Evolutionary conservation across 2,329 filamentous ascomycete genomes (phyloP), one percentile per base, ranked within the genome.

Genomic region (Arthrobotrys megalospora): DNA sequence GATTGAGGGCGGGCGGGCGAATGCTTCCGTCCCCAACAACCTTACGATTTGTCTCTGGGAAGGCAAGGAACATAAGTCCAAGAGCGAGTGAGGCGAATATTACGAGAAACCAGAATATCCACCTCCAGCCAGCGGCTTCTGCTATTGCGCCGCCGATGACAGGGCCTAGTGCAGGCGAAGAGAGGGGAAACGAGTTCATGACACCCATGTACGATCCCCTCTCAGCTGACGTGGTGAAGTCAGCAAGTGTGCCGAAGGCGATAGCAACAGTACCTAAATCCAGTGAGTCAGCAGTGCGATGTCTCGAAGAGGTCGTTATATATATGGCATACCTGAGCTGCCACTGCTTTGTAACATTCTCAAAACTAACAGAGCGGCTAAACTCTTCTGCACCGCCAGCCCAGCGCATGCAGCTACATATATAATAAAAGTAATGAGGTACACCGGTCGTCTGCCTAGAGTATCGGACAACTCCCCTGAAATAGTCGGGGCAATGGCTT

Each of bases 151-250:
- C 91, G 12, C 91, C 91, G 2, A 92, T 84, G 0, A 91, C 86
- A 0, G 91, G 90, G 0, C 89, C 87, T 3, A 89, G 69, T 0
- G 88, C 79, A 3, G 79, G 79, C 0, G 76, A 85, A 6, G 92
- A 82, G 2, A 90, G 89, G 67, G 88, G 85, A 14, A 88, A 90
- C 3, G 86, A 86, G 36, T 87, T 88, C n/a, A 90, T 88, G 76
- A 90, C 88, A 63, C 89, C 91, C 85, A 94, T 91, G 82, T 92
- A 94, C 70, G 87, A 88, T 1, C 92, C 93, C 80, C 93, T 86
- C 83, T 95, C 91, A 0, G 88, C 87, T 53, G 88, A 90, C 0
- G 91, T 89, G 0, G 90, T 87, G 4, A 94, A 87, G 81, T 96
- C 93, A 0, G 91, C 90, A 12, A 94, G 88, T 1, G 93, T 89